These are phyloP conservation scores for Lizanozyma gosingica DNA, from an alignment of 1,139 yeast species.

Conservation along the genomic window DNA sequence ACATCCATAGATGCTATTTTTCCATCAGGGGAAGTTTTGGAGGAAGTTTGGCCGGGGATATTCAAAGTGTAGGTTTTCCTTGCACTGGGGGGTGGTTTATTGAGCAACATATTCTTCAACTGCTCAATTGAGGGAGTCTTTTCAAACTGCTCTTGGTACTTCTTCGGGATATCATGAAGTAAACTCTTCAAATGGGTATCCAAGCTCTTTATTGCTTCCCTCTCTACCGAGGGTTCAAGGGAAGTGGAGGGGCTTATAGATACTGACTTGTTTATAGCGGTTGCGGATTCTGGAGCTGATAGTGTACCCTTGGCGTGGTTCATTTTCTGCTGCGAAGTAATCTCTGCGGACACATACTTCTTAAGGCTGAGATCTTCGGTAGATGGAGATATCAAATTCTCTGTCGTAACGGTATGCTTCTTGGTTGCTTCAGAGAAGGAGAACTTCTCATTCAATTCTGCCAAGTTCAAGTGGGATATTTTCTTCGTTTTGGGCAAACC, in stretches of 20 bases:
- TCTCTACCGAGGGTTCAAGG: neutral
- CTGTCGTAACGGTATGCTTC: neutral
- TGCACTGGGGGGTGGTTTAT: conserved; percentile 31
- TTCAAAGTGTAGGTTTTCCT: conserved; percentile 71
- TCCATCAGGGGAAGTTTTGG: conserved; percentile 79
- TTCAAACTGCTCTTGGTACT: conserved; percentile 26
- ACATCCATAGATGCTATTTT: conserved; percentile 61
- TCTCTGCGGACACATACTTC: conserved; percentile 3
- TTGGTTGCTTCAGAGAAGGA: conserved; percentile 3
- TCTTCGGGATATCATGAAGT: conserved; percentile 26
- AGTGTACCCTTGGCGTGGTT: conserved; percentile 1
- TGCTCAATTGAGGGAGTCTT: conserved; percentile 37
- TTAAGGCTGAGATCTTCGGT: neutral
- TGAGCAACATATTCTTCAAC: conserved; percentile 26
- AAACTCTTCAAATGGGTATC: conserved; percentile 6
- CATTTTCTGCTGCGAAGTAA: conserved; percentile 3
- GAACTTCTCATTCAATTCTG: conserved; percentile 17
- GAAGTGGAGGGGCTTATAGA: conserved; percentile 11
- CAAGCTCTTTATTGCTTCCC: neutral
- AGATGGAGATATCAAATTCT: neutral
- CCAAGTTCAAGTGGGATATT: conserved; percentile 34
- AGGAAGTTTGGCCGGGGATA: conserved; percentile 86
- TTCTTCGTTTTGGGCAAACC: conserved; percentile 20
- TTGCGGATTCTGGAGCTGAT: neutral
- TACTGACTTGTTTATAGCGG: neutral